Conservation (phyloP, 2,329 filamentous ascomycete species). For the Clonostachys sp. region DNA sequence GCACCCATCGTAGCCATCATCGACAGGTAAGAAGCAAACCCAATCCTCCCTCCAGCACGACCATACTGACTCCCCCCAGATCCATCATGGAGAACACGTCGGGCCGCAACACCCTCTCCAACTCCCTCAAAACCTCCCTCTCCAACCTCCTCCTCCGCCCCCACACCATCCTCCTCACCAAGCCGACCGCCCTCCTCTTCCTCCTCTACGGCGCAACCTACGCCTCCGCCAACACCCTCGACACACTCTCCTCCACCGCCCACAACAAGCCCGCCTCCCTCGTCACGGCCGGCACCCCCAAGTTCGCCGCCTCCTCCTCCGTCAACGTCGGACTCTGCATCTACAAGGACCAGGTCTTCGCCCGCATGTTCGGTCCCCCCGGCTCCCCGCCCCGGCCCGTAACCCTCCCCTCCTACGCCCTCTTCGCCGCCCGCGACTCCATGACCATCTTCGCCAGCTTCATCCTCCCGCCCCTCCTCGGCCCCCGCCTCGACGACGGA, state of each 20-base stretch:
- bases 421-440: slow-evolving; percentile 81
- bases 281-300: slow-evolving; percentile 70
- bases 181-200: slow-evolving; percentile 66
- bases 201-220: slow-evolving; percentile 86
- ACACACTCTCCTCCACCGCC: slow-evolving; percentile 69
- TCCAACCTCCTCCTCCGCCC: slow-evolving; percentile 53
- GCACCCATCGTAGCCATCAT: slow-evolving; percentile 85
- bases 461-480: slow-evolving; percentile 78
- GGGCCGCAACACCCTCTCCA: slow-evolving; percentile 54
- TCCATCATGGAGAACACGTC: slow-evolving; percentile 82
- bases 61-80: slow-evolving; percentile 27
- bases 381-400: slow-evolving; percentile 49
- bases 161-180: slow-evolving; percentile 55
- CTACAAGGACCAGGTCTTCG: slow-evolving; percentile 86
- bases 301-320: slow-evolving; percentile 76
- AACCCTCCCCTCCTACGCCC: slow-evolving; percentile 64
- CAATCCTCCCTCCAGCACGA: slow-evolving; percentile 3
- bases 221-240: slow-evolving; percentile 80
- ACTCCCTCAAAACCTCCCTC: slow-evolving; percentile 57
- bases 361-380: slow-evolving; percentile 71
- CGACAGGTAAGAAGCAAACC: slow-evolving; percentile 58
- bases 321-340: slow-evolving; percentile 83
- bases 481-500: slow-evolving; percentile 60
- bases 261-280: slow-evolving; percentile 48
- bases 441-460: slow-evolving; percentile 90